phyloP scores from a whole-genome alignment of 2,329 filamentous ascomycete species.

The Didymella segeticola region DNA sequence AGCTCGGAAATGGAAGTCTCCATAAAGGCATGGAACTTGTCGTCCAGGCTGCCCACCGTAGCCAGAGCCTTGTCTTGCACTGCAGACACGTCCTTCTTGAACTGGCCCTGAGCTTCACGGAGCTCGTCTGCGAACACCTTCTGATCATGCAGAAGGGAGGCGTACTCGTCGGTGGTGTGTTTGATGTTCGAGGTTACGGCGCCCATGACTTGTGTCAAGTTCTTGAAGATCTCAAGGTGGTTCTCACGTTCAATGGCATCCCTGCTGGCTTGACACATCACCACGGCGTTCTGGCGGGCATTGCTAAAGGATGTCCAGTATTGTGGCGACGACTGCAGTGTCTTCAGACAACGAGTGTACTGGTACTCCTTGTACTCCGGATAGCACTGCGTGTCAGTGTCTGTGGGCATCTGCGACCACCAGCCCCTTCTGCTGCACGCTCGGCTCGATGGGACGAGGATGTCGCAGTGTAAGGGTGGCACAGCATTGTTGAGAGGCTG shows the following conservation, averaged over 20 bases:
- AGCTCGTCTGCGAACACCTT: conserved; percentile 30
- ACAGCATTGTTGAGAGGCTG: conserved; percentile 44
- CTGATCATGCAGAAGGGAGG: conserved; percentile 32
- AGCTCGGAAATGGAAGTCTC: conserved; percentile 27
- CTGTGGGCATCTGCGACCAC: conserved; percentile 26
- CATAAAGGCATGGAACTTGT: conserved; percentile 31
- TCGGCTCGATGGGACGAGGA: conserved; percentile 54
- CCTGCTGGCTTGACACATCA: conserved; percentile 68
- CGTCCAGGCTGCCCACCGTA: conserved; percentile 22
- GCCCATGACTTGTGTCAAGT: conserved; percentile 37
- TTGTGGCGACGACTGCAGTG: conserved; percentile 61
- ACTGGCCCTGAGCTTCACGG: conserved; percentile 26
- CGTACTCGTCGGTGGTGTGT: conserved; percentile 32
- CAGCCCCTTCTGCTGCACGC: conserved; percentile 36
- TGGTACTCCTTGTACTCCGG: conserved; percentile 40
- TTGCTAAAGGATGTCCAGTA: conserved; percentile 72
- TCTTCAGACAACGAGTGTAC: conserved; percentile 60
- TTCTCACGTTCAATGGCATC: conserved; percentile 64
- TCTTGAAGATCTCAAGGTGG: conserved; percentile 43
- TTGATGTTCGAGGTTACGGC: conserved; percentile 31
- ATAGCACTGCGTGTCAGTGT: conserved; percentile 42
- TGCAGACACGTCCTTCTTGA: conserved; percentile 25
- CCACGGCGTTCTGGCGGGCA: conserved; percentile 64
- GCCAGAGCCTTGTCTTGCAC: conserved; percentile 31
- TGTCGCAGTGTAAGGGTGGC: conserved; percentile 59